phyloP scores from a whole-genome alignment of 768 basidiomycete species.

The Hebeloma cylindrosporum region DNA sequence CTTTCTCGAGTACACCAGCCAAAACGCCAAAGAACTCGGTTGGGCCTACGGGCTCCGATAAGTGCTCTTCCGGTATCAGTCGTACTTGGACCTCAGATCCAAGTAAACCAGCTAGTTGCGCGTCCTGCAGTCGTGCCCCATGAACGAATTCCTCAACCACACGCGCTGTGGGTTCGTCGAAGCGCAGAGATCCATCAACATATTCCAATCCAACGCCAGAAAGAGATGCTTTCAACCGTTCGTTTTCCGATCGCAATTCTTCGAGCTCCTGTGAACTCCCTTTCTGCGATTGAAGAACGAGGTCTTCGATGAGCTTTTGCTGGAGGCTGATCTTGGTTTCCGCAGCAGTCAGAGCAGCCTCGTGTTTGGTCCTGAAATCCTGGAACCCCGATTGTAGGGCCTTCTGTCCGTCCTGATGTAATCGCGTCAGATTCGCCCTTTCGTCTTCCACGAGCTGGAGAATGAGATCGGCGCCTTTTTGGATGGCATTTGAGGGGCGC shows the following conservation, averaged over 20 bases:
- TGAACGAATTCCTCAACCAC: slow-evolving; percentile 15
- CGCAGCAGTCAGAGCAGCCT: not conserved
- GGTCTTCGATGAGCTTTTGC: not conserved
- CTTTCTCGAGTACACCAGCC: slow-evolving; percentile 5
- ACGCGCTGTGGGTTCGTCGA: slow-evolving; percentile 8
- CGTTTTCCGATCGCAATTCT: slow-evolving; percentile 7
- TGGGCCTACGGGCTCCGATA: slow-evolving; percentile 4
- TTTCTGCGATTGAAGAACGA: not conserved
- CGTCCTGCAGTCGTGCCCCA: slow-evolving; percentile 6
- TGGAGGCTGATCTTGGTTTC: not conserved
- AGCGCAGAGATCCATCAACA: slow-evolving; percentile 8
- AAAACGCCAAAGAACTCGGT: slow-evolving; percentile 10
- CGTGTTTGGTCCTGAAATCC: not conserved
- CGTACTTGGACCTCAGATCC: not conserved
- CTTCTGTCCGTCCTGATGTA: slow-evolving; percentile 10
- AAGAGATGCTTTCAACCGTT: slow-evolving; percentile 7
- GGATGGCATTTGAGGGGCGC: slow-evolving; percentile 17
- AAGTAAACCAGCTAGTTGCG: not conserved
- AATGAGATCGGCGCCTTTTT: slow-evolving; percentile 20
- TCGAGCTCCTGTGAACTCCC: slow-evolving; percentile 2
- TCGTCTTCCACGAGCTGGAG: slow-evolving; percentile 22
- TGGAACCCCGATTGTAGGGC: slow-evolving; percentile 7
- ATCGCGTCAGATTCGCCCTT: slow-evolving; percentile 2
- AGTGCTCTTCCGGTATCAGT: not conserved
- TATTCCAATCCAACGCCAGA: slow-evolving; percentile 13